Base-by-base conservation (phyloP, 495 filamentous ascomycete species). In the Amniculicola lignicola region DNA sequence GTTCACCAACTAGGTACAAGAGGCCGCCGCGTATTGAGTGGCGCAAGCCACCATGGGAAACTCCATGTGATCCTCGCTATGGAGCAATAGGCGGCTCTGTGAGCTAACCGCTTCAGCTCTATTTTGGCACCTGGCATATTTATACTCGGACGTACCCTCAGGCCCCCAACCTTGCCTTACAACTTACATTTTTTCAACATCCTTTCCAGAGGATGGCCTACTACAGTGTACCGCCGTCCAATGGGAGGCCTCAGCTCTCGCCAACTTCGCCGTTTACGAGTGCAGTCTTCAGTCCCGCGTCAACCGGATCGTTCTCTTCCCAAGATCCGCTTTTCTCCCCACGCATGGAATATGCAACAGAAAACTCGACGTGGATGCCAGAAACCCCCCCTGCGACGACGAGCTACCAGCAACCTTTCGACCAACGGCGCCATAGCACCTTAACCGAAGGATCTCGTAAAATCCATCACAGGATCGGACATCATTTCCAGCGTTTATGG, bases 11-110 rank as follows among this genome's bases (percentile, higher is more conserved):
- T n/a, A n/a, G n/a, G n/a, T n/a, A n/a, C n/a, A n/a, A n/a, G 3
- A 44, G 21, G 40, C 19, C 40, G 40, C 40, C 40, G 21, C 21
- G n/a, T 44, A 44, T 44, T 44, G 40, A 44, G 40, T 44, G 40
- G 40, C 40, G 40, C 40, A 44, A 44, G 40, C 40, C 40, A 44
- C 40, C 4, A 7, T 6, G 40, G 19, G 14, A 15, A 18, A 39
- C 7, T n/a, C 29, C 7, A 35, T 35, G 7, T 35, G 7, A n/a
- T n/a, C n/a, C 29, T 35, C 29, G 29, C 7, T 7, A 7, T 35
- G 29, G 29, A 7, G 5, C 29, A 7, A n/a, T 4, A 39, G n/a
- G 36, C 5, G 36, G 36, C 36, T 39, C 36, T 15, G n/a, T 18
- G 5, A 39, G 19, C 36, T 18, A 12, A 39, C 19, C 36, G 36